Base-by-base conservation (phyloP, 2,329 filamentous ascomycete species). In the Cercospora canescens region DNA sequence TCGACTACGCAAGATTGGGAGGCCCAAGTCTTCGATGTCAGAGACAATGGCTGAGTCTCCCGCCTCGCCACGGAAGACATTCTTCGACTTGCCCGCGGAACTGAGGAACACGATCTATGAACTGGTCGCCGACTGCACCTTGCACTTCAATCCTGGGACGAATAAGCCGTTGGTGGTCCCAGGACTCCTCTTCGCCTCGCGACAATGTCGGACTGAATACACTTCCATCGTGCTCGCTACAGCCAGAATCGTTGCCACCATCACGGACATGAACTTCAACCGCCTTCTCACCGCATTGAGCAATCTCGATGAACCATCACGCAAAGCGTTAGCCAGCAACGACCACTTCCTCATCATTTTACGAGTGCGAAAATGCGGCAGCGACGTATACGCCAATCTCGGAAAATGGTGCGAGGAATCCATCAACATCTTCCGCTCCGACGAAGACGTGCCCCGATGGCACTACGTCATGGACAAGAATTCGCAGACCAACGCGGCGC, bases 181-280 rank as follows among this genome's bases (percentile, higher is more conserved):
- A 26, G 64, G 67, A 34, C 66, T 74, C 7, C 68, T 74, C 3
- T 39, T 74, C 8, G 58, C 67, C 11, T 72, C 72, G 16, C 59
- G 37, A 26, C 67, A 69, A 67, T 63, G 64, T 52, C 67, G 68
- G 5, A 30, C 58, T 6, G 72, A 76, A 56, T 74, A 67, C 63
- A 65, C 67, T 2, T 64, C 73, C 2, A 63, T 75, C 32, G 37
- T 76, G 2, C 70, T 73, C 57, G 68, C 72, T 18, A 68, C 65
- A 21, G 64, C 68, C 18, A 58, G 41, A 14, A 59, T 75, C 4
- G 28, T 62, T 2, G 63, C 63, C 4, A 58, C 66, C 16, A 60
- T 74, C 54, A 41, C 58, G 8, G 69, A 73, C 52, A 72, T 72
- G 58, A 67, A 74, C 52, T 75, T 75, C 62, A 34, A 54, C 32